A percentile compares a stretch with the other conserved stretches of the same genome.
Conservation (phyloP, 2,329 filamentous ascomycete genomes). For the Fonsecaea erecta region DNA sequence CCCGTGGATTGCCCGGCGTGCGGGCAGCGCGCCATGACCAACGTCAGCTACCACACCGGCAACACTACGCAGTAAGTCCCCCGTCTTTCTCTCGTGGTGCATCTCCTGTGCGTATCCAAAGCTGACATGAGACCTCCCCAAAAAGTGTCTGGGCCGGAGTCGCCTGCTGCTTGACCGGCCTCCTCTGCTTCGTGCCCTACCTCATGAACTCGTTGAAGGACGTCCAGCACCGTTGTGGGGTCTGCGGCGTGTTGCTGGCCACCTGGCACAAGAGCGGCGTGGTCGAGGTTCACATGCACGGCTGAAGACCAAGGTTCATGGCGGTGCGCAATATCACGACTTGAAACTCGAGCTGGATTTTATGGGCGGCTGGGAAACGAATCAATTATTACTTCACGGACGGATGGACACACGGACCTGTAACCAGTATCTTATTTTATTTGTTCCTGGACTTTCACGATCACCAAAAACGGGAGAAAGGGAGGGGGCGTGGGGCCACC, state of each 20-base stretch:
- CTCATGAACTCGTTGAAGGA: constrained; percentile 1
- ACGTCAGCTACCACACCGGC: neutral
- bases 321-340: too few relatives aligned
- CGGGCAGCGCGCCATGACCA: neutral
- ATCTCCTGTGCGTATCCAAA: too few relatives aligned
- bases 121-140: neutral
- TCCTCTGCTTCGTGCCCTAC: neutral
- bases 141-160: neutral
- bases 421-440: neutral
- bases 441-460: too few relatives aligned
- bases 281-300: constrained; percentile 1
- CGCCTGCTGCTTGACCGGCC: neutral
- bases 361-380: too few relatives aligned
- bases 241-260: neutral
- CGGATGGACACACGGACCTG: neutral
- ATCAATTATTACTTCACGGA: neutral
- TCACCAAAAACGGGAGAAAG: too few relatives aligned
- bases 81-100: neutral
- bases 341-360: too few relatives aligned
- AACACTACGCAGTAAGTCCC: neutral
- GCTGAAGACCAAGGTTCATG: neutral
- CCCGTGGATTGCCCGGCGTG: neutral
- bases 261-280: constrained; percentile 1
- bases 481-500: too few relatives aligned
- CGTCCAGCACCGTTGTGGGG: neutral